Evolutionary conservation across 805 yeast species (phyloP).

Genomic region (Starmerella floricola): DNA sequence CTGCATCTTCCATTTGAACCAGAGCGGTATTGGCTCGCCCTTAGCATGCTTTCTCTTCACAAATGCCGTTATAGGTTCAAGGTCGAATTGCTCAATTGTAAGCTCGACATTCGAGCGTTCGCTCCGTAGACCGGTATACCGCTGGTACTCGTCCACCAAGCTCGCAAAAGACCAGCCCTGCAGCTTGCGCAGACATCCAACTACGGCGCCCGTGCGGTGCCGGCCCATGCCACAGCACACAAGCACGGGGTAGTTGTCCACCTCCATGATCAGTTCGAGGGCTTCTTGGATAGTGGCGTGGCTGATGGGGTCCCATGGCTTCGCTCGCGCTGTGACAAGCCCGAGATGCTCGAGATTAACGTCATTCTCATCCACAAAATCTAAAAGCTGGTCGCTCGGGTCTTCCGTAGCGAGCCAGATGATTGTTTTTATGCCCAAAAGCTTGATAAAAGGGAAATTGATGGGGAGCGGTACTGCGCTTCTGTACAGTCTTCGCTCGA

Average conservation of each 20-base stretch:
- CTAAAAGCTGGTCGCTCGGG: constrained; percentile 77
- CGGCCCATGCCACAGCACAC: constrained; percentile 98
- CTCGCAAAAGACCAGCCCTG: constrained; percentile 98
- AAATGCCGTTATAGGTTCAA: constrained; percentile 28
- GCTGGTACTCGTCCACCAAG: constrained; percentile 83
- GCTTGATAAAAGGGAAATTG: constrained; percentile 72
- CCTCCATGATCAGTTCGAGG: constrained; percentile 58
- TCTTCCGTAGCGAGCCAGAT: constrained; percentile 95
- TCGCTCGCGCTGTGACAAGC: constrained; percentile 64
- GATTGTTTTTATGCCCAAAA: constrained; percentile 62
- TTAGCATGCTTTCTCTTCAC: background rate
- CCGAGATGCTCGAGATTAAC: constrained; percentile 77
- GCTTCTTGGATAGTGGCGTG: constrained; percentile 73
- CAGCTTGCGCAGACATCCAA: constrained; percentile 80
- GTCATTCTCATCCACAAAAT: constrained; percentile 60
- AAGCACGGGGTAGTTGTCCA: constrained; percentile 66
- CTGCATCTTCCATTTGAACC: constrained; percentile 10
- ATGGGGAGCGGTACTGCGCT: constrained; percentile 94
- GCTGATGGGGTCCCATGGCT: constrained; percentile 94
- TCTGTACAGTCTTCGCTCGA: constrained; percentile 72
- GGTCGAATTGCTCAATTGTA: constrained; percentile 63
- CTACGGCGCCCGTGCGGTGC: constrained; percentile 92
- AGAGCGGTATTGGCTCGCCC: constrained; percentile 13
- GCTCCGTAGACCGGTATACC: constrained; percentile 87
- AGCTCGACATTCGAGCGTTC: constrained; percentile 87